Evolutionary conservation across 2,329 filamentous ascomycete genomes (phyloP).

Genomic region (Monilinia aucupariae): DNA sequence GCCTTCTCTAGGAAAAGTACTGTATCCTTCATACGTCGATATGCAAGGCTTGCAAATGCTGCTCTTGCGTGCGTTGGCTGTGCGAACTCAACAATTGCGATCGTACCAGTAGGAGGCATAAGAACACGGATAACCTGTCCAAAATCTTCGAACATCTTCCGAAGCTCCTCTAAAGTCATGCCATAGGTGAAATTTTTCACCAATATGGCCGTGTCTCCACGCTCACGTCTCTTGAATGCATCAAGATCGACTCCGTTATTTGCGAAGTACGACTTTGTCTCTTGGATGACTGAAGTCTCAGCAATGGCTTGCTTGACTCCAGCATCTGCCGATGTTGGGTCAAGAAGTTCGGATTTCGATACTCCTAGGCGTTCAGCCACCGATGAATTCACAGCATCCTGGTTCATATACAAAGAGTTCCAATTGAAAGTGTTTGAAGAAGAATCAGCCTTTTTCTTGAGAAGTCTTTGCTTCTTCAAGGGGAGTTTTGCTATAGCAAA

Average conservation of each 20-base stretch:
- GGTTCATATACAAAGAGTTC: conserved; percentile 99
- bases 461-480: conserved; percentile 87
- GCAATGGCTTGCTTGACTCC: conserved; percentile 95
- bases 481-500: conserved; percentile 86
- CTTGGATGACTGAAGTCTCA: conserved; percentile 92
- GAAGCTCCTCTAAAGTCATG: conserved; percentile 50
- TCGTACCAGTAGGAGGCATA: conserved; percentile 89
- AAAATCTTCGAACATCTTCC: conserved; percentile 51
- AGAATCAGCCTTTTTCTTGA: conserved; percentile 78
- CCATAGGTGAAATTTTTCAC: conserved; percentile 90
- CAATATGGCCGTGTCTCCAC: conserved; percentile 80
- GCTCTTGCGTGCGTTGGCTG: conserved; percentile 73
- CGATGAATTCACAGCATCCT: conserved; percentile 88
- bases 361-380: conserved; percentile 82
- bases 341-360: conserved; percentile 83
- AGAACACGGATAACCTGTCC: conserved; percentile 76
- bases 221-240: conserved; percentile 77
- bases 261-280: conserved; percentile 87
- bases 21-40: conserved; percentile 84
- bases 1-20: conserved; percentile 92
- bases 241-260: conserved; percentile 87
- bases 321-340: conserved; percentile 92
- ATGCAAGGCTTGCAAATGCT: conserved; percentile 80
- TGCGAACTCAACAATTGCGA: conserved; percentile 86
- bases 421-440: conserved; percentile 81